Percentiles rank a stretch among this genome's conserved stretches.
phyloP scores from a whole-genome alignment of 179 eudicot species.

The Drosera spatulata region DNA sequence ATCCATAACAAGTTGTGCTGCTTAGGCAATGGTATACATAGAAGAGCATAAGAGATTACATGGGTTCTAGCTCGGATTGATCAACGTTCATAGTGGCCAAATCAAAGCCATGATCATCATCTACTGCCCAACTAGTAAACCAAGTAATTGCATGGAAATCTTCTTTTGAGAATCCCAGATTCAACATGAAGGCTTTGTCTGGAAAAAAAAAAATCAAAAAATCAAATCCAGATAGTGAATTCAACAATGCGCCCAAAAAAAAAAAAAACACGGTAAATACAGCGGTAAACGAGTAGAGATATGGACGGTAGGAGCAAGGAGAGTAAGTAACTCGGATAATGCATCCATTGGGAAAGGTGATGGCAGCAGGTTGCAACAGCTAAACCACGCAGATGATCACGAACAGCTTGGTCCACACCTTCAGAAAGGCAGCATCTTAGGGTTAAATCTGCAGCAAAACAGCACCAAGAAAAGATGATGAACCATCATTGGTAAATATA shows the following conservation, averaged over 20 bases:
- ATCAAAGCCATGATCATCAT: conserved; percentile 74
- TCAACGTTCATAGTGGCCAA: conserved; percentile 24
- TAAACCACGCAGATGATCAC: conserved; percentile 47
- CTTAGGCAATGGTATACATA: too few species aligned
- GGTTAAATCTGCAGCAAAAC: conserved; percentile 61
- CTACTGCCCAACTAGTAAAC: conserved; percentile 99
- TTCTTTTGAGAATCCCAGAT: conserved; percentile 53
- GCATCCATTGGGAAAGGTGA: conserved; percentile 98
- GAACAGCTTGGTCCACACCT: conserved; percentile 10
- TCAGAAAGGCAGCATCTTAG: conserved; percentile 72
- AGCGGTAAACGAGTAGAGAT: not conserved
- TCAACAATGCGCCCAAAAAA: not conserved
- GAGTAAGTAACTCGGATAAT: conserved; percentile 48
- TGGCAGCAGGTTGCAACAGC: conserved; percentile 99
- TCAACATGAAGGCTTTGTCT: conserved; percentile 53
- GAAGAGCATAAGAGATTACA: conserved; percentile 16
- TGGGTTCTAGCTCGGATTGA: conserved; percentile 13
- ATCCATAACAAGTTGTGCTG: too few species aligned
- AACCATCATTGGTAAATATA: too few species aligned
- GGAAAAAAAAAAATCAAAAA: too few species aligned
- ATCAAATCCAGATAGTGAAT: not conserved
- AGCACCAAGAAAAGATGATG: not conserved
- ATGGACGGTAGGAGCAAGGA: not conserved
- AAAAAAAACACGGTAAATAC: not conserved
- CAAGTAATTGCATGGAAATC: conserved; percentile 82